A percentile compares a stretch with the other conserved stretches of the same genome.
Evolutionary conservation across 305 asterid species (phyloP).

Genomic region (Solanum hybrid): DNA sequence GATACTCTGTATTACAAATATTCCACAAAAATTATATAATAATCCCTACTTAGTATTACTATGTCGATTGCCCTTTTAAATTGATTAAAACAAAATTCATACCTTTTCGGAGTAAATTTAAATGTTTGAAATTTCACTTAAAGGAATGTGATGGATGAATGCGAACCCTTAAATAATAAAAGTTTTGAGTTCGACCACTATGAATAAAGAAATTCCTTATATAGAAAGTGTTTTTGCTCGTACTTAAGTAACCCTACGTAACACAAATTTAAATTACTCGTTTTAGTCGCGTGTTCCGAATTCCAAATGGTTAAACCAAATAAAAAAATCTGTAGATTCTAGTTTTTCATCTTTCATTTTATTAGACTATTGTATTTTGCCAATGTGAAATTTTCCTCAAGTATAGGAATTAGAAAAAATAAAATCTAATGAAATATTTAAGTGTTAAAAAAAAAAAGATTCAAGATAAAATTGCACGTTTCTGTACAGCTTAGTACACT

Average conservation of each 20-base stretch:
- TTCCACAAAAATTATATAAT: background rate
- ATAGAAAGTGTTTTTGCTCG: background rate
- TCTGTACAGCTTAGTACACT: background rate
- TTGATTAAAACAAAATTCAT: background rate
- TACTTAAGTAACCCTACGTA: too few relatives aligned
- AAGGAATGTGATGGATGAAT: background rate
- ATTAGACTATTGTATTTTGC: background rate
- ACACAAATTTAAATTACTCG: background rate
- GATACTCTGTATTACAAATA: background rate
- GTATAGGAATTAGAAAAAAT: background rate
- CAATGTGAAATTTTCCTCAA: background rate
- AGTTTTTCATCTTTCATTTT: background rate
- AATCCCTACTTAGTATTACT: background rate
- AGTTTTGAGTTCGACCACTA: background rate
- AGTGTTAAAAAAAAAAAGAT: background rate
- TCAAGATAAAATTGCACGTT: constrained; percentile 1
- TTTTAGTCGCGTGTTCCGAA: too few relatives aligned
- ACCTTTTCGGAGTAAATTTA: background rate
- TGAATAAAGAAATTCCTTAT: too few relatives aligned
- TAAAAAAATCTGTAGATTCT: too few relatives aligned
- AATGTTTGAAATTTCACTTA: background rate
- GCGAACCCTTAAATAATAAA: too few relatives aligned
- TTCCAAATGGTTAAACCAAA: background rate
- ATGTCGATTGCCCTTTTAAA: background rate
- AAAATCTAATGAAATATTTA: background rate